These are phyloP conservation scores for Penicillium sp. DNA, from an alignment of 2,329 filamentous ascomycete species.

Conservation along the genomic window DNA sequence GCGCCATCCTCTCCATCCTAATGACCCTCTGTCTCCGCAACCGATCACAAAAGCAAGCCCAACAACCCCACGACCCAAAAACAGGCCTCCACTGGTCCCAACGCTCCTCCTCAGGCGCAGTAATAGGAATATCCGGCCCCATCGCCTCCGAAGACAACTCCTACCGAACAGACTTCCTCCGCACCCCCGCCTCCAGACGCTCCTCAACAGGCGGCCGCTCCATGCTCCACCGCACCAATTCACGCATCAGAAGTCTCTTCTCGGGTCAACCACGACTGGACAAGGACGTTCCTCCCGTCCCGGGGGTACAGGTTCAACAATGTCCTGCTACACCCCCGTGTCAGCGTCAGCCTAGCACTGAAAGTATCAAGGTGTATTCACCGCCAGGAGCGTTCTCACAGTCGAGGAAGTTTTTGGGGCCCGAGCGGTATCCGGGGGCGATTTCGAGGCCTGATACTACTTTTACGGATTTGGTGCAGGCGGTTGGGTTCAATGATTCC, in stretches of 20 bases:
- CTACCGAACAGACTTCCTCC: slow-evolving; percentile 52
- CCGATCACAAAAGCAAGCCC: slow-evolving; percentile 29
- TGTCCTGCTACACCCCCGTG: slow-evolving; percentile 30
- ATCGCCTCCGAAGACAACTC: slow-evolving; percentile 52
- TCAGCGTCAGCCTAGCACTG: slow-evolving; percentile 46
- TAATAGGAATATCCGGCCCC: slow-evolving; percentile 50
- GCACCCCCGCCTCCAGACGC: slow-evolving; percentile 29
- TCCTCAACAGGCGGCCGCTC: slow-evolving; percentile 39
- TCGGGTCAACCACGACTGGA: slow-evolving; percentile 30
- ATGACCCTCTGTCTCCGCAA: slow-evolving; percentile 49
- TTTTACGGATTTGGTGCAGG: slow-evolving; percentile 47
- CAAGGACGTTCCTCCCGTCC: slow-evolving; percentile 30
- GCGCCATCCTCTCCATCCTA: slow-evolving; percentile 60
- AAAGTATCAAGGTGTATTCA: slow-evolving; percentile 56
- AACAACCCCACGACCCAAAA: slow-evolving; percentile 35
- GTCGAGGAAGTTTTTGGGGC: slow-evolving; percentile 34
- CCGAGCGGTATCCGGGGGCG: slow-evolving; percentile 32
- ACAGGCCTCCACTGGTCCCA: slow-evolving; percentile 38
- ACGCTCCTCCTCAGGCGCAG: slow-evolving; percentile 40
- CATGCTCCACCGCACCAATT: slow-evolving; percentile 43
- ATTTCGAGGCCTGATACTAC: slow-evolving; percentile 42
- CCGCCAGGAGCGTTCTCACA: slow-evolving; percentile 44
- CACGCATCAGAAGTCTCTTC: slow-evolving; percentile 48
- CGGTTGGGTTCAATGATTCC: slow-evolving; percentile 42
- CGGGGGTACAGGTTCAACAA: slow-evolving; percentile 21